These are phyloP conservation scores for Didymella lethalis DNA, from an alignment of 2,329 filamentous ascomycete genomes.

Conservation along the genomic window DNA sequence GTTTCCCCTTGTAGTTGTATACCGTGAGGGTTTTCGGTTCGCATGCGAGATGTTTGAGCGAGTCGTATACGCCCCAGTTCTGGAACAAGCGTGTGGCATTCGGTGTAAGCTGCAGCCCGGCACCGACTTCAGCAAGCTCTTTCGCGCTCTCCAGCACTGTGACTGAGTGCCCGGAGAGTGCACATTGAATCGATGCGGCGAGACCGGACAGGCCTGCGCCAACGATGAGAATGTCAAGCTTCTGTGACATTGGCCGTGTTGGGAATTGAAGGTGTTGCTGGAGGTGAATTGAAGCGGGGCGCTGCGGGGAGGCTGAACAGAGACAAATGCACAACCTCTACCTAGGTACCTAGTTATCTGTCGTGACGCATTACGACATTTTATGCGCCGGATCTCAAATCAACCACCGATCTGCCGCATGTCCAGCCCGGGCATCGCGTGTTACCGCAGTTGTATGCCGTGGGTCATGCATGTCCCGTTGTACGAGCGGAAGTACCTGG, in stretches of 20 bases:
- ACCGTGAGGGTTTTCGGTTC: slow-evolving; percentile 61
- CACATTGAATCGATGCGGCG: slow-evolving; percentile 55
- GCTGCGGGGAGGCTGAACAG: background rate
- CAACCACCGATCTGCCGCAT: slow-evolving; percentile 19
- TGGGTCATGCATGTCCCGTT: slow-evolving; percentile 5
- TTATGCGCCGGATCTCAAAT: slow-evolving; percentile 20
- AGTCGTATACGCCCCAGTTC: slow-evolving; percentile 59
- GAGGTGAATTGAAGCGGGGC: background rate
- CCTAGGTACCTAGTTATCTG: background rate
- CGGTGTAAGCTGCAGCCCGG: slow-evolving; percentile 48
- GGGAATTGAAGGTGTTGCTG: background rate
- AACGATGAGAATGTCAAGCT: slow-evolving; percentile 40
- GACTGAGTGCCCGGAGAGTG: slow-evolving; percentile 51
- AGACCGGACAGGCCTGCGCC: slow-evolving; percentile 55
- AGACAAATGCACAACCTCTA: background rate
- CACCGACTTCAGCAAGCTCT: slow-evolving; percentile 54
- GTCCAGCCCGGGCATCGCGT: slow-evolving; percentile 4
- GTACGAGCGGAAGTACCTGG: slow-evolving; percentile 11
- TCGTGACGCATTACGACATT: slow-evolving; percentile 12
- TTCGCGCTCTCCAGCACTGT: slow-evolving; percentile 54
- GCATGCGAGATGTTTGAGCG: slow-evolving; percentile 48
- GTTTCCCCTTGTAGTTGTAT: slow-evolving; percentile 60
- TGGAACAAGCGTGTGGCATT: slow-evolving; percentile 59
- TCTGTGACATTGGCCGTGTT: slow-evolving; percentile 18
- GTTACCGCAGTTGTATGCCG: background rate